These are phyloP conservation scores for Arthrobotrys sinensis DNA, from an alignment of 2,329 filamentous ascomycete species.

Conservation along the genomic window DNA sequence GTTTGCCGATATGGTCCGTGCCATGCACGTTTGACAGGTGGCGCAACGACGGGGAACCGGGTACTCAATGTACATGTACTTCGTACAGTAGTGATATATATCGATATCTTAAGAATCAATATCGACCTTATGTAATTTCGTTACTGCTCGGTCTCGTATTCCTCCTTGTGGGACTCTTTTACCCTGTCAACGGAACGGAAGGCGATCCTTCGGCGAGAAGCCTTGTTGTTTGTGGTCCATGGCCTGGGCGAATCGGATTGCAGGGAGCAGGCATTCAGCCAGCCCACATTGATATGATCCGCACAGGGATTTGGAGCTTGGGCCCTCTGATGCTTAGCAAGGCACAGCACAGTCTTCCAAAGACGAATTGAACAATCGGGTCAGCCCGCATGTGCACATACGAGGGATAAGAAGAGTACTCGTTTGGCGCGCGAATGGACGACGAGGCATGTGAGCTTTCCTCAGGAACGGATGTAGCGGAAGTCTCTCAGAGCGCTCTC, in stretches of 20 bases:
- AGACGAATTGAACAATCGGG: not conserved
- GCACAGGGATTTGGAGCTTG: conserved; percentile 32
- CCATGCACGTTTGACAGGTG: conserved; percentile 25
- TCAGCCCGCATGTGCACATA: conserved; percentile 12
- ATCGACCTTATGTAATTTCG: conserved; percentile 34
- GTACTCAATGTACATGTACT: conserved; percentile 18
- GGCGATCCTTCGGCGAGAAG: conserved; percentile 42
- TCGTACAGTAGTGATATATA: conserved; percentile 21
- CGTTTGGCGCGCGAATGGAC: too few species aligned
- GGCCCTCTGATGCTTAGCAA: not conserved
- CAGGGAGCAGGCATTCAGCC: conserved; percentile 11
- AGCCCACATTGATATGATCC: conserved; percentile 37
- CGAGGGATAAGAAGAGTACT: not conserved
- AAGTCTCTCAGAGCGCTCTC: too few species aligned
- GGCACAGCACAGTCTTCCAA: not conserved
- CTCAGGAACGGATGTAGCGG: not conserved
- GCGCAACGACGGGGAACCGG: conserved; percentile 37
- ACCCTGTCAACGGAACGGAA: conserved; percentile 49
- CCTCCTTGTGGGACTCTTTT: not conserved
- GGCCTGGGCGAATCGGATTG: conserved; percentile 23
- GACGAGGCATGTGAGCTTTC: not conserved
- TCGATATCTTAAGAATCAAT: conserved; percentile 6
- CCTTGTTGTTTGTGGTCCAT: conserved; percentile 19
- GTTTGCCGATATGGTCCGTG: conserved; percentile 20
- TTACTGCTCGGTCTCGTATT: conserved; percentile 37